Evolutionary conservation across 2,329 filamentous ascomycete genomes (phyloP), one percentile per base, ranked within the genome.

Genomic region (Calonectria hawksworthii): DNA sequence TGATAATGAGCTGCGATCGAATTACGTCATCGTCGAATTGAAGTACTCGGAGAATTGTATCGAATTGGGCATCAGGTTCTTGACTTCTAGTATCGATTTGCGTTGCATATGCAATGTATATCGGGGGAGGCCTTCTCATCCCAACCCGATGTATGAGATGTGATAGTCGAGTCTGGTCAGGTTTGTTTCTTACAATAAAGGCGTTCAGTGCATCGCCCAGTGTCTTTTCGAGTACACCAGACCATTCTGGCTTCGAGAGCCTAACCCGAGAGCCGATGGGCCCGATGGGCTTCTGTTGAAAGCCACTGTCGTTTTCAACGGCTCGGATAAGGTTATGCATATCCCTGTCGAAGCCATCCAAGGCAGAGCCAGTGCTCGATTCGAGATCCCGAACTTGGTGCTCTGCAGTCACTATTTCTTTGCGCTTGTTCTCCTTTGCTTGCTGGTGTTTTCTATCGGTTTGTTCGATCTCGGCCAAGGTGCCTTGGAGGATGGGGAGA

Each of bases 1-100:
- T 93, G 83, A 99, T 97, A 80, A 99, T 93, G 61, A 99, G 87
- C 74, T 96, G 93, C 75, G 95, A 94, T 65, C 93, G 93, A 26
- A 98, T 93, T 54, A 94, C 86, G 26, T 94, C 91, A 78, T 96
- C 92, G 75, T 97, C 94, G 75, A 99, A 94, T 84, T 95, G 93
- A 68, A 99, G 88, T 1, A 95, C 92, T 66, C 95, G 91, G 59
- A 98, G 86, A 75, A 96, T 93, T 0, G 97, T 99, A 78, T 95
- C 91, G 72, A 94, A 94, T 3, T 89, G 85, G 18, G 86, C 75
- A 76, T 95, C 93, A 1, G 97, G 97, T 82, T 99, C 96, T 73
- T 95, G 83, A 10, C 75, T 79, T 18, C 67, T 74, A 6, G 85
- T 86, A 69, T 86, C 83, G 41, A 86, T 84, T 11, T 74, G 79